Percentiles rank a stretch among this genome's conserved stretches.
Evolutionary conservation across 768 basidiomycete genomes (phyloP).

Genomic region (Pisolithus microcarpus): DNA sequence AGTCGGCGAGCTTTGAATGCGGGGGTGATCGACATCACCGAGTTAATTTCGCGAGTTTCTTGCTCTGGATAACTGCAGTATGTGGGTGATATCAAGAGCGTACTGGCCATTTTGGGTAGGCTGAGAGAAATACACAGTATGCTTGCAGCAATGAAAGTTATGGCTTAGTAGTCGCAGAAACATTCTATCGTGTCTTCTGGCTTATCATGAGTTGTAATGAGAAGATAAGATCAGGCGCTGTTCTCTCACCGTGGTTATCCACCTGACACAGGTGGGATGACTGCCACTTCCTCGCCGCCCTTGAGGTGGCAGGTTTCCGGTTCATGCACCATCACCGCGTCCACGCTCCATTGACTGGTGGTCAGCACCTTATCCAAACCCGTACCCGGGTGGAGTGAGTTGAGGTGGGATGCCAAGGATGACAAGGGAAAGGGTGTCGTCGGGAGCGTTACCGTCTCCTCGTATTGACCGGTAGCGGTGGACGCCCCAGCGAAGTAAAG

Average conservation of each 20-base stretch:
- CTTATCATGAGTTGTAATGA: conserved; percentile 1
- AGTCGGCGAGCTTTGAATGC: conserved; percentile 11
- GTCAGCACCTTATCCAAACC: conserved; percentile 47
- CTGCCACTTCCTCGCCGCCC: conserved; percentile 71
- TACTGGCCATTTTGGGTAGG: not conserved
- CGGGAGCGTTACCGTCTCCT: conserved; percentile 47
- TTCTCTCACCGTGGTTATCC: conserved; percentile 34
- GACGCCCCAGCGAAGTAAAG: conserved; percentile 61
- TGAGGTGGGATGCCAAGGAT: conserved; percentile 43
- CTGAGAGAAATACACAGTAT: conserved; percentile 3
- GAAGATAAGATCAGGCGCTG: not conserved
- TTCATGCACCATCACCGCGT: conserved; percentile 72
- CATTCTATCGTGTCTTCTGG: not conserved
- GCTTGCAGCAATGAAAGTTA: not conserved
- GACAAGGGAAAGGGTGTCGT: conserved; percentile 43
- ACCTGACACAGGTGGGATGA: conserved; percentile 79
- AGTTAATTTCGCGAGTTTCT: no score
- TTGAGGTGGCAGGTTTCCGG: conserved; percentile 40
- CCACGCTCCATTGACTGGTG: conserved; percentile 69
- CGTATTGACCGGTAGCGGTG: conserved; percentile 54
- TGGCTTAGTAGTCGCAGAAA: not conserved
- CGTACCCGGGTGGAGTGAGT: conserved; percentile 46
- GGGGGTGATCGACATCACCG: no score
- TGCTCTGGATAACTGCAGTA: no score
- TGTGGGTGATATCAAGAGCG: not conserved